Percentiles rank a stretch among this genome's conserved stretches.
Conservation (phyloP, 2,329 filamentous ascomycete genomes). For the Coniochaeta prunicola region DNA sequence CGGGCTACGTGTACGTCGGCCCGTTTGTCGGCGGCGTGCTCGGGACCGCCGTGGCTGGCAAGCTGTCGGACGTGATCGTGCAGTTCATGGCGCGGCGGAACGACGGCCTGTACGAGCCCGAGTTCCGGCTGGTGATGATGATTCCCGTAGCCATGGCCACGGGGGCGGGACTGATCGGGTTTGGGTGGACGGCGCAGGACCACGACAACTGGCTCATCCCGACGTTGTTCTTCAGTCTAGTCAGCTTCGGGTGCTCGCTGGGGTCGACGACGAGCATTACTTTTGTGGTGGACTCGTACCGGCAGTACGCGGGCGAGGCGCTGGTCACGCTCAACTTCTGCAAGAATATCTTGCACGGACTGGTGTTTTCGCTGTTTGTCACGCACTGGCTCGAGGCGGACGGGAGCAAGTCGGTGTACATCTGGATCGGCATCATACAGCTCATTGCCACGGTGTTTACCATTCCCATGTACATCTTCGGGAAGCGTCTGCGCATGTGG, state of each 20-base stretch:
- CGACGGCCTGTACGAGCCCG: conserved; percentile 90
- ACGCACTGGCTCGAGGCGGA: conserved; percentile 72
- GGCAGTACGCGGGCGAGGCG: conserved; percentile 88
- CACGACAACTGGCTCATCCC: conserved; percentile 82
- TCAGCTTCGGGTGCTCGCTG: conserved; percentile 86
- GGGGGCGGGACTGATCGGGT: conserved; percentile 83
- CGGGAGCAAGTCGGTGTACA: conserved; percentile 70
- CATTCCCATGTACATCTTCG: conserved; percentile 90
- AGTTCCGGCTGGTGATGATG: conserved; percentile 87
- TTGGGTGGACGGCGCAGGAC: conserved; percentile 82
- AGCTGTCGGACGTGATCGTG: conserved; percentile 79
- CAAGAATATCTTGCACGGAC: conserved; percentile 88
- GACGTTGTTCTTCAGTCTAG: conserved; percentile 84
- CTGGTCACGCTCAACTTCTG: conserved; percentile 90
- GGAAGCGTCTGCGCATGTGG: conserved; percentile 90
- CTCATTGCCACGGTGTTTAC: conserved; percentile 65
- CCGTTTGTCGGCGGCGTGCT: conserved; percentile 85
- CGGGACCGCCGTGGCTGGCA: conserved; percentile 86
- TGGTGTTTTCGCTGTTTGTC: conserved; percentile 85
- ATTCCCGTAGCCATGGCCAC: conserved; percentile 72
- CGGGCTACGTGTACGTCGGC: conserved; percentile 81
- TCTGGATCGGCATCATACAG: conserved; percentile 82
- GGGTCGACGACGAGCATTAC: conserved; percentile 90
- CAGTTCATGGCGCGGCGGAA: conserved; percentile 76
- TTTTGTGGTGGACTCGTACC: conserved; percentile 88